Evolutionary conservation across 2,329 filamentous ascomycete genomes (phyloP).

Genomic region (Aschersonia sp.): DNA sequence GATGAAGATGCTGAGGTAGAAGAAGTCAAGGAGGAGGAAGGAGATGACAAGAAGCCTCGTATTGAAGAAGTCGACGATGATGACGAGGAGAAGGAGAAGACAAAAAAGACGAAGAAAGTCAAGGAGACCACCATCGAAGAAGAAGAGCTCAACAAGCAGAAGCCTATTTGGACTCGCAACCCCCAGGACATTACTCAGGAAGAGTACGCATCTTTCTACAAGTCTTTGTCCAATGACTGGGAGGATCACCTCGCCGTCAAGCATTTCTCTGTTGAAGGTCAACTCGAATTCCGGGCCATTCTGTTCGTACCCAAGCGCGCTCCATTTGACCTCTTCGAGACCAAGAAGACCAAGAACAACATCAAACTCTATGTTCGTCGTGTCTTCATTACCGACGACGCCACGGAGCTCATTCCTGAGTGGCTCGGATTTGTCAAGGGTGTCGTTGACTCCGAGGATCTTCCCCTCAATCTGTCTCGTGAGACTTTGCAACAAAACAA

Average conservation of each 20-base stretch:
- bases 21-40: conserved; percentile 49
- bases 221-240: conserved; percentile 99
- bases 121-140: conserved; percentile 98
- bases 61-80: conserved; percentile 84
- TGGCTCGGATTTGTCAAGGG: conserved; percentile 99
- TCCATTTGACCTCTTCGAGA: conserved; percentile 99
- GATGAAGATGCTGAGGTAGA: conserved; percentile 79
- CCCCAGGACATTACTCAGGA: conserved; percentile 87
- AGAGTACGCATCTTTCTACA: conserved; percentile 99
- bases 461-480: conserved; percentile 98
- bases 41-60: conserved; percentile 88
- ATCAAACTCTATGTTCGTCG: conserved; percentile 99
- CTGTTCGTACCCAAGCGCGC: conserved; percentile 99
- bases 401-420: conserved; percentile 96
- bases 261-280: conserved; percentile 99
- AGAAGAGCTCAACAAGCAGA: conserved; percentile 99
- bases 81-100: conserved; percentile 76
- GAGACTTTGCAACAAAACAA: conserved; percentile 99
- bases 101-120: conserved; percentile 97
- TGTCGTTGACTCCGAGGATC: conserved; percentile 99
- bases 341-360: conserved; percentile 99
- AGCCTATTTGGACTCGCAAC: conserved; percentile 99
- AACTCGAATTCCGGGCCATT: conserved; percentile 99
- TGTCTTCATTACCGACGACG: conserved; percentile 99
- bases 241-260: conserved; percentile 99